Evolutionary conservation across 1,284 basidiomycete species (phyloP).

Genomic region (Malassezia yamatoensis): DNA sequence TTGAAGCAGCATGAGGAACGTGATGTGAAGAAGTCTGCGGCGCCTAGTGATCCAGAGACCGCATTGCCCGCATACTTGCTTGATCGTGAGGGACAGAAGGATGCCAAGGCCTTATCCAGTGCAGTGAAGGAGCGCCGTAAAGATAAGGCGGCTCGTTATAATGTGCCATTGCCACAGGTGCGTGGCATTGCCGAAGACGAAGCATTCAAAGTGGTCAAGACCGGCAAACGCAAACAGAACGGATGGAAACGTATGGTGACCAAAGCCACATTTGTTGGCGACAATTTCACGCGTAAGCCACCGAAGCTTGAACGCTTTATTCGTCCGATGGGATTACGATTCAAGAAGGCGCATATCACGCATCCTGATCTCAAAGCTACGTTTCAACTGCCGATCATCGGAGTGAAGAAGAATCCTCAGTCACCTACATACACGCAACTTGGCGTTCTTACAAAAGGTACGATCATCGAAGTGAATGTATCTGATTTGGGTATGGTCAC

Average conservation of each 20-base stretch:
- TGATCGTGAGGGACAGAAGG: conserved; percentile 90
- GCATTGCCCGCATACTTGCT: conserved; percentile 66
- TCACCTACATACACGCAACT: conserved; percentile 82
- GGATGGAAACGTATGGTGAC: conserved; percentile 99
- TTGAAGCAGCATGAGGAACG: conserved; percentile 98
- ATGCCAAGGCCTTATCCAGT: conserved; percentile 91
- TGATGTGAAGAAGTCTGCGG: conserved; percentile 60
- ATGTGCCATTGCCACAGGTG: conserved; percentile 91
- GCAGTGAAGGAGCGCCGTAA: conserved; percentile 98
- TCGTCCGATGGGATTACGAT: conserved; percentile 88
- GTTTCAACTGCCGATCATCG: conserved; percentile 94
- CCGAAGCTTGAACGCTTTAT: conserved; percentile 99
- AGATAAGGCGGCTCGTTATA: conserved; percentile 96
- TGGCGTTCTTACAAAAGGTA: conserved; percentile 96
- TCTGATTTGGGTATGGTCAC: conserved; percentile 73
- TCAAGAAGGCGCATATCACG: conserved; percentile 97
- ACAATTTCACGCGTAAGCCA: conserved; percentile 94
- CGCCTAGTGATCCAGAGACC: conserved; percentile 38
- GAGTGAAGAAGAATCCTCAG: conserved; percentile 99
- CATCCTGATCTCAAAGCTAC: conserved; percentile 97
- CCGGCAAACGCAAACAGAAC: conserved; percentile 92
- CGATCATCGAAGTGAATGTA: conserved; percentile 92
- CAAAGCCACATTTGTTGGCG: conserved; percentile 96
- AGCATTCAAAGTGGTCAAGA: conserved; percentile 99
- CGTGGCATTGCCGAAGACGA: conserved; percentile 97